Base-by-base conservation (phyloP, 139 green algal genomes). In the Coelastrella sp. region DNA sequence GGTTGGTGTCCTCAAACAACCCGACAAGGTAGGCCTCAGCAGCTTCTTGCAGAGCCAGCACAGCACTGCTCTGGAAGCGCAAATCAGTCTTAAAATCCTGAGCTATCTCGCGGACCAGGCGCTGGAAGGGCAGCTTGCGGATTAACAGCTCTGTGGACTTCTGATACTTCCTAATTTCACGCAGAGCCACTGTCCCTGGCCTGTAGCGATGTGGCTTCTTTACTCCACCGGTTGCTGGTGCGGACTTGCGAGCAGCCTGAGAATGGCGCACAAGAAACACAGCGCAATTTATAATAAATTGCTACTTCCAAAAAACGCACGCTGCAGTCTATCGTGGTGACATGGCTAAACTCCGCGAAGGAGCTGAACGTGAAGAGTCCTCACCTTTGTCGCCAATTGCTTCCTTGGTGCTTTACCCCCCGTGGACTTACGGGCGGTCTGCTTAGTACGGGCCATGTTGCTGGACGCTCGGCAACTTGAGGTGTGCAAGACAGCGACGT, bases 1-100 rank as follows among this genome's bases (percentile, higher is more conserved):
- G 88, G 91, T 97, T 98, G 87, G 94, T 97, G 95, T 98, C 98
- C 95, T 99, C 98, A 83, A 99, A 99, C 90, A 99, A 94, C 85
- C 98, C 98, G 17, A 99, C 98, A 91, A 99, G 95, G 94, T 99
- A 99, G 7, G 98, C 98, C 96, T 99, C 98, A 47, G 97, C 95
- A 10, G 98, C 98, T 95, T 99, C 98, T 95, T 99, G 98, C 78
- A 99, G 96, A 16, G 96, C 98, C 76, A 99, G 94, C 78, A 99
- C 97, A 60, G 98, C 98, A 74, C 93, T 95, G 90, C 87, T 93
- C 96, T 99, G 97, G 96, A 99, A 99, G 89, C 98, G 95, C 91
- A 99, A 95, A 95, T 99, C 92, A 73, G 92, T 93, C 96, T 99
- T 99, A 96, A 99, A 99, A 95, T 99, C 97, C 95, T 99, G 96